These are phyloP conservation scores for Recurvomyces mirabilis DNA, from an alignment of 495 filamentous ascomycete species.

Conservation along the genomic window DNA sequence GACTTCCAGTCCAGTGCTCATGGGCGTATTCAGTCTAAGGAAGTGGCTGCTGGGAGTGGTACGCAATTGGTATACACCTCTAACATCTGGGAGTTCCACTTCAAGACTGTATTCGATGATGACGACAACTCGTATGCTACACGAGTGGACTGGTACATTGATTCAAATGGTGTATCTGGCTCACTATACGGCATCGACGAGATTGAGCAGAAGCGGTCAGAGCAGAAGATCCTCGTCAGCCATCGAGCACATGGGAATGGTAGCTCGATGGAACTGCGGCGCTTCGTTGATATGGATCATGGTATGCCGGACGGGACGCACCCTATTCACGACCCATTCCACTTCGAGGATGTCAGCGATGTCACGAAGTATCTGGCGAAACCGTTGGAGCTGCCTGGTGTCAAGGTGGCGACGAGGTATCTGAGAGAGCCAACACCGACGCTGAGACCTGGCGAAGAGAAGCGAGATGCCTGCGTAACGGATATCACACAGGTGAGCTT, in stretches of 20 bases:
- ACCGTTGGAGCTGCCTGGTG: too few relatives aligned
- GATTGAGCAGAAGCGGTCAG: not conserved
- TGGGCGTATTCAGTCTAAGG: not conserved
- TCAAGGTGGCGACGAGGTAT: too few relatives aligned
- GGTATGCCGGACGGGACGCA: not conserved
- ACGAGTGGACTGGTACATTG: conserved; percentile 1
- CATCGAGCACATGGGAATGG: not conserved
- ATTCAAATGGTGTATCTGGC: not conserved
- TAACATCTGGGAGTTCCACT: not conserved
- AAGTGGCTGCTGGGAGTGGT: not conserved
- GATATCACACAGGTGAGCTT: too few relatives aligned
- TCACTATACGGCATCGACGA: not conserved
- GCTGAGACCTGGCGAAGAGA: too few relatives aligned
- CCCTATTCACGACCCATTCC: not conserved
- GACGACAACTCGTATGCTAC: not conserved
- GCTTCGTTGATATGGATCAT: not conserved
- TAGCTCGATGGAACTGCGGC: not conserved
- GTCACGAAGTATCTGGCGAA: not conserved
- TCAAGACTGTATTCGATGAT: not conserved
- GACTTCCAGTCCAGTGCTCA: conserved; percentile 1
- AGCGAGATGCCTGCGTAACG: too few relatives aligned
- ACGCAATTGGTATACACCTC: not conserved
- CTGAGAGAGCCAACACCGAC: too few relatives aligned
- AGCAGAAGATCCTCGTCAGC: not conserved
- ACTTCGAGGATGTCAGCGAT: not conserved